A percentile compares a stretch with the other conserved stretches of the same genome.
Evolutionary conservation across 2,329 filamentous ascomycete species (phyloP).

Genomic region (Neonectria neomacrospora): DNA sequence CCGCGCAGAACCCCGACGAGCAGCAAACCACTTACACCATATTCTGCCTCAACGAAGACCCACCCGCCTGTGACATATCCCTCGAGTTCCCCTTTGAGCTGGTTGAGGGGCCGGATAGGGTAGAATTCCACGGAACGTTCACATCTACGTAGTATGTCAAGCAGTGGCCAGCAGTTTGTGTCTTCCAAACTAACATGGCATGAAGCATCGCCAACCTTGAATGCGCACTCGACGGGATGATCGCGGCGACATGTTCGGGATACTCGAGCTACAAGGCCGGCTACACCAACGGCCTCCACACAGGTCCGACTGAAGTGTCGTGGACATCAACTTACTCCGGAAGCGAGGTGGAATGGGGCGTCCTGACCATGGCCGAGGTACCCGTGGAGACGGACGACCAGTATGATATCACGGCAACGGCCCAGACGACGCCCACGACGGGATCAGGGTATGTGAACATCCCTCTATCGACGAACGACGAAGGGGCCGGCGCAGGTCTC

Average conservation of each 20-base stretch:
- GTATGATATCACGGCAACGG: conserved; percentile 40
- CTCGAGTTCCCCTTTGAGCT: conserved; percentile 60
- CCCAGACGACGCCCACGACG: conserved; percentile 31
- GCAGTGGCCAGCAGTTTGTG: too few species aligned
- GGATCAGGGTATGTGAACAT: conserved; percentile 28
- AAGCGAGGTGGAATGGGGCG: conserved; percentile 56
- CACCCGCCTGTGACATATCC: conserved; percentile 55
- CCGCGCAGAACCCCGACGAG: conserved; percentile 48
- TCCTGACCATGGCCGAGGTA: conserved; percentile 55
- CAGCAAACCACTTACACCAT: conserved; percentile 59
- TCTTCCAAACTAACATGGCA: conserved; percentile 16
- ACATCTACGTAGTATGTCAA: conserved; percentile 56
- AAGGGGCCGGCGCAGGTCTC: conserved; percentile 16
- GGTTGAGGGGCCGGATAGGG: conserved; percentile 57
- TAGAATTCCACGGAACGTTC: conserved; percentile 56
- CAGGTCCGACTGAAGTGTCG: conserved; percentile 56
- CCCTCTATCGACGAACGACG: conserved; percentile 30
- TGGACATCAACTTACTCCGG: conserved; percentile 59
- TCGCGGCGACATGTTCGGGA: conserved; percentile 59
- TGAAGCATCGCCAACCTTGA: conserved; percentile 57
- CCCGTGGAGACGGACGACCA: conserved; percentile 48
- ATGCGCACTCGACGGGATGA: conserved; percentile 56
- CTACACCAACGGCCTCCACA: conserved; percentile 52
- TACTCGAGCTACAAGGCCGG: conserved; percentile 57
- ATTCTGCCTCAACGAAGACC: conserved; percentile 58